Evolutionary conservation across 768 basidiomycete species (phyloP), one percentile per base, ranked within the genome.

Genomic region (Multifurca ochricompacta): DNA sequence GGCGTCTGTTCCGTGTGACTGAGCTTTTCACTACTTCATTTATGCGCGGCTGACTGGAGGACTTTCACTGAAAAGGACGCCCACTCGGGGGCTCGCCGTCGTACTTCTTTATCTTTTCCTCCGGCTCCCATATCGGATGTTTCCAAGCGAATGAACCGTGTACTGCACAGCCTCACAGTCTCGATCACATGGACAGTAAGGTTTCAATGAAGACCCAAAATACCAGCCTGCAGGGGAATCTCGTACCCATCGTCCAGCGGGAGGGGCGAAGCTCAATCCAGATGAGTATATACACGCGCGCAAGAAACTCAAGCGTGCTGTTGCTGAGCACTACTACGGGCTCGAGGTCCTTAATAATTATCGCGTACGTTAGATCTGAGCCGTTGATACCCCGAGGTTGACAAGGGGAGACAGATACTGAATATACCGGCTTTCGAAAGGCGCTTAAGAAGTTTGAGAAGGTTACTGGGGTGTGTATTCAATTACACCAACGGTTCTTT

Each of bases 371-470:
- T 45, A 34, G 28, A 30, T 65, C 8, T 47, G 3, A 54, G 23
- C 14, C n/a, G 23, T 45, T 28, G 4, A 52, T 59, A 45, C 59
- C 42, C 19, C n/a, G 55, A n/a, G 53, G 43, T 34, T 30, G 50
- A 56, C 23, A 57, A 36, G 6, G 42, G 13, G 35, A n/a, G 41
- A 27, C 59, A 91, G 85, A 81, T 87, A 41, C 69, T 97, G 36
- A 98, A 99, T 67, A 68, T 92, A 88, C 90, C 1, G 96, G 95
- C 1, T 92, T 96, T 66, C 76, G 87, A 25, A 92, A 92, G 66
- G 83, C 83, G 0, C 66, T 92, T 53, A 91, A 87, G 70, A 92
- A 91, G 66, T 92, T 89, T 58, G 87, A 86, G 64, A 93, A 90
- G 66, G 70, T 77, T 4, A 85, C 91, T 13, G 81, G 77, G 67